These are phyloP conservation scores for Quercus bicolor DNA, from an alignment of 306 rosid genomes.

Conservation along the genomic window DNA sequence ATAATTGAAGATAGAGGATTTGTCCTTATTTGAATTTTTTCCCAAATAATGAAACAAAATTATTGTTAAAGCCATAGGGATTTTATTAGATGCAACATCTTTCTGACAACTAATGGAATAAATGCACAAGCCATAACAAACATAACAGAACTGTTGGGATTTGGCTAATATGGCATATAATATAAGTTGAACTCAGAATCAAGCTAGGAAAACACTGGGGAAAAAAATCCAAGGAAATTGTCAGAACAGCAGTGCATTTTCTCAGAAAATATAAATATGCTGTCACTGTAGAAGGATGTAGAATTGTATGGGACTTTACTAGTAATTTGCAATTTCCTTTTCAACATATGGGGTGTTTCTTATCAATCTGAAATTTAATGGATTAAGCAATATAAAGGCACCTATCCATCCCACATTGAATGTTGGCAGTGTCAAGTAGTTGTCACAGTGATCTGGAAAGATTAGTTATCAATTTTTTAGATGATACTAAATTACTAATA, in stretches of 20 bases:
- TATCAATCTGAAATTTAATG: no score
- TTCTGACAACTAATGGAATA: not conserved
- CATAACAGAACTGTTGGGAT: not conserved
- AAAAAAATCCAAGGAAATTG: not conserved
- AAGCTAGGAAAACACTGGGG: not conserved
- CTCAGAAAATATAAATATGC: not conserved
- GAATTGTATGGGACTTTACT: no score
- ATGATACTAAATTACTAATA: slow-evolving; percentile 23
- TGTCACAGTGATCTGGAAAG: not conserved
- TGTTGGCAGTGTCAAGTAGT: not conserved
- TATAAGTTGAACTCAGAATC: slow-evolving; percentile 24
- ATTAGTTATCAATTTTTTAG: not conserved
- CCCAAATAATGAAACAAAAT: not conserved
- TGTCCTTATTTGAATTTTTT: not conserved
- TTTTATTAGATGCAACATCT: not conserved
- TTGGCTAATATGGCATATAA: not conserved
- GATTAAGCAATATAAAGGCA: not conserved
- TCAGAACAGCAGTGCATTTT: not conserved
- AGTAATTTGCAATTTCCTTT: not conserved
- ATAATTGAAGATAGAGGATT: not conserved
- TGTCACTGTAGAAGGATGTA: not conserved
- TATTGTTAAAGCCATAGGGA: not conserved
- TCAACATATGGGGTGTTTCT: not conserved
- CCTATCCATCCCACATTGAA: not conserved
- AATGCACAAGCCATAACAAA: not conserved